Conservation (phyloP, 257 asterid species). For the Solanum virginianum region DNA sequence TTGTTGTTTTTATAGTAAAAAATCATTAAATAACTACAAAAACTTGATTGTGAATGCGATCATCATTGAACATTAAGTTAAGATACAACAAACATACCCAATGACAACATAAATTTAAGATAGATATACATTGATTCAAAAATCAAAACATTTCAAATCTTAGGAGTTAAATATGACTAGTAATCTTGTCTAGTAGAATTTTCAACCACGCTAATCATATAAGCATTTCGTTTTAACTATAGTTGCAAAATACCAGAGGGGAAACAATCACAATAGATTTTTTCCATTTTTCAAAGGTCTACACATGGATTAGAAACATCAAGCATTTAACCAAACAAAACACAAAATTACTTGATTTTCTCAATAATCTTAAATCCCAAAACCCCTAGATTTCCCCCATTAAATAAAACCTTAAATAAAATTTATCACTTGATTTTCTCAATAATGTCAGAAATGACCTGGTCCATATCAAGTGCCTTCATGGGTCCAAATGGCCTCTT, state of each 20-base stretch:
- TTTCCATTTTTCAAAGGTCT: background rate
- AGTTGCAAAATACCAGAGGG: background rate
- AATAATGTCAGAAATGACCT: conserved; percentile 49
- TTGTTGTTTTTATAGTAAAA: background rate
- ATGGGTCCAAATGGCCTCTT: conserved; percentile 59
- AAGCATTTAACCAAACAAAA: background rate
- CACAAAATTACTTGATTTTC: background rate
- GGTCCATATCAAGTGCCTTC: conserved; percentile 57
- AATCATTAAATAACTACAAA: background rate
- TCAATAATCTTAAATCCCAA: background rate
- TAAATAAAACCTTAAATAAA: background rate
- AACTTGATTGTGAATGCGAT: background rate
- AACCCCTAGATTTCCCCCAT: background rate
- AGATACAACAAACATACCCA: background rate
- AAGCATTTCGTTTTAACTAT: background rate
- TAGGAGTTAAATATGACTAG: background rate
- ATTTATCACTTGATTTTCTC: conserved; percentile 31
- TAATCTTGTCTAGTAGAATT: background rate
- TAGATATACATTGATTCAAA: background rate
- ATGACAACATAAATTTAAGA: background rate
- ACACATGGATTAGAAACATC: background rate
- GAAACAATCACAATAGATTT: background rate
- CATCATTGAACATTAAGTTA: background rate
- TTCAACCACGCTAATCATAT: background rate
- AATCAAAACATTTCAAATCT: background rate